Evolutionary conservation across 768 basidiomycete genomes (phyloP), one percentile per base, ranked within the genome.

Genomic region (Xanthoconium purpureum): DNA sequence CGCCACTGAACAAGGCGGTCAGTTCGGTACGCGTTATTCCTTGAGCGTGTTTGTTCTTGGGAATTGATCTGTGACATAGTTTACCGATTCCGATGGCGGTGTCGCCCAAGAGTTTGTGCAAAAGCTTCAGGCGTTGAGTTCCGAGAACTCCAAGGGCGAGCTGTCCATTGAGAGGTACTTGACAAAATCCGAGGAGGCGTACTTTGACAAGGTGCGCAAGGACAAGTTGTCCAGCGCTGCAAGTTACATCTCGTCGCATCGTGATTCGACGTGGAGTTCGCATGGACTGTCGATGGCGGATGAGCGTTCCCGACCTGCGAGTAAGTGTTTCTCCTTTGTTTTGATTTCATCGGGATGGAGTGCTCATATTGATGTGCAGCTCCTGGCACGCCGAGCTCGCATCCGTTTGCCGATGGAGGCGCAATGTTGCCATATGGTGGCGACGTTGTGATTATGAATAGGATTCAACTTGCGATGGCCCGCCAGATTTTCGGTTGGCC

Each of bases 1-100:
- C 94, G 24, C 94, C 94, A 12, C 76, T 96, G 56, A 97, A 97
- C 77, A 96, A 95, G 73, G 92, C 94, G 12, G 91, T 93, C 64
- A 88, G 88, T 51, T 88, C 92, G 57, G 91, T 93, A 65, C 61
- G 83, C 60, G 28, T 6, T 14, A 45, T 33, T 38, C 33, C 3
- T 29, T 43, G 28, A 40, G 40, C 29, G 0, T 17, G 37, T 33
- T 49, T 18, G 37, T 47, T 56, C 47, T 6, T 39, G 5, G 8
- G 17, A 5, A 30, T 53, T 58, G 43, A 57, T 46, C 14, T 38
- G 57, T 39, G 30, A 35, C 51, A 13, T 50, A 94, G 89, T 97
- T 97, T 74, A 96, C 94, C 20, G 94, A 96, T 70, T 80, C 91
- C 1, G 93, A 96, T 69, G 94, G 94, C 36, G 91, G 91, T 46